Conservation (phyloP, 2,329 filamentous ascomycete genomes). For the Fusarium globosum region DNA sequence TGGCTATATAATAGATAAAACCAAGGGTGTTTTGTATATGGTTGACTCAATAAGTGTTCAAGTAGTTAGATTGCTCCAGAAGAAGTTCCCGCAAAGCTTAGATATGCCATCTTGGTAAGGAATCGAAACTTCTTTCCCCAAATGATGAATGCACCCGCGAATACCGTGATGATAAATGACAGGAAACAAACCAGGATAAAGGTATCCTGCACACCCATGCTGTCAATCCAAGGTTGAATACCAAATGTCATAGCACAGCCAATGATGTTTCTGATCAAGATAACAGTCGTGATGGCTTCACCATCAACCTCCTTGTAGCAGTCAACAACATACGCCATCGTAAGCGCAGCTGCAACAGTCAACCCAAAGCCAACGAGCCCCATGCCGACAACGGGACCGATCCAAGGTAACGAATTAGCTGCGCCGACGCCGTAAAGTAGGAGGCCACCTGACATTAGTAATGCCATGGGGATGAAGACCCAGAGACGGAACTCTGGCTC, state of each 20-base stretch:
- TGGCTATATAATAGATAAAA: background rate
- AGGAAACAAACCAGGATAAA: background rate
- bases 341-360: background rate
- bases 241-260: background rate
- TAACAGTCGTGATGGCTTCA: background rate
- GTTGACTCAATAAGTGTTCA: background rate
- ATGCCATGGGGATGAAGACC: background rate
- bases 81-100: background rate
- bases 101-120: background rate
- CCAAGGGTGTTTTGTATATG: background rate
- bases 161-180: fast-evolving
- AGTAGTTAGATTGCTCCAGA: background rate
- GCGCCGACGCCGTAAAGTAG: background rate
- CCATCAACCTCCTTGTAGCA: background rate
- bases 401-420: background rate
- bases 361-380: background rate
- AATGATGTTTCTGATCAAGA: background rate
- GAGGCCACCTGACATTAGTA: background rate
- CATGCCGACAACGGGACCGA: background rate
- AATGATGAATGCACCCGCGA: background rate
- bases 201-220: background rate
- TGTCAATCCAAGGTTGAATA: background rate
- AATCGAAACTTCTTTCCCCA: background rate
- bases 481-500: background rate
- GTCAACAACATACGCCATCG: background rate